phyloP scores from a whole-genome alignment of 257 asterid species.

The Capsicum rhomboideum region DNA sequence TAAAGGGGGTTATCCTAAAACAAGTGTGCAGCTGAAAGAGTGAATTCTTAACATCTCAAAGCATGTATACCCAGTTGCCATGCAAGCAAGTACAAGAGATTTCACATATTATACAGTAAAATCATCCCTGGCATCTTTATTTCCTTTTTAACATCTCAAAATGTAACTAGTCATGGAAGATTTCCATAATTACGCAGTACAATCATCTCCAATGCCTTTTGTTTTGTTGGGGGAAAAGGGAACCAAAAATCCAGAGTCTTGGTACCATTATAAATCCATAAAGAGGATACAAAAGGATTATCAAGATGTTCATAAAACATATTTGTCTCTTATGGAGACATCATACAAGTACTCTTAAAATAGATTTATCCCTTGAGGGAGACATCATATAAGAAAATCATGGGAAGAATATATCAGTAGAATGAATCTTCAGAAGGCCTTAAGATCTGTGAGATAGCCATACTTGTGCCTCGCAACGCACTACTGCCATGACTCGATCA shows the following conservation, averaged over 20 bases:
- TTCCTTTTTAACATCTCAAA: not conserved
- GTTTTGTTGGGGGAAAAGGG: not conserved
- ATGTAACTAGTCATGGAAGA: not conserved
- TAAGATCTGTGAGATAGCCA: constrained; percentile 1
- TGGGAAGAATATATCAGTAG: not conserved
- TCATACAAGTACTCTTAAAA: not conserved
- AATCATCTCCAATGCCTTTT: not conserved
- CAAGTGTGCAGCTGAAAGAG: not conserved
- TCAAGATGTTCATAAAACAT: not conserved
- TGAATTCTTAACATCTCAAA: not conserved
- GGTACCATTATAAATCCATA: not conserved
- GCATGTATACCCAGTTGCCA: not conserved
- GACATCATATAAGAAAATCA: not conserved
- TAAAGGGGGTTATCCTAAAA: not conserved
- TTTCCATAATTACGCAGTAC: not conserved
- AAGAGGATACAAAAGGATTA: not conserved
- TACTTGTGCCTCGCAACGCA: constrained; percentile 97
- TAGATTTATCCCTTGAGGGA: not conserved
- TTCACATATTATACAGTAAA: not conserved
- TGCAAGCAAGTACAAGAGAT: not conserved
- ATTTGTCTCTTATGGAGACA: not conserved
- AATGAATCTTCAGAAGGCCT: not conserved
- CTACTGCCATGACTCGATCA: constrained; percentile 90
- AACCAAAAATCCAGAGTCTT: not conserved
- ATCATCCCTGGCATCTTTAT: not conserved